Base-by-base conservation (phyloP, 2,329 filamentous ascomycete genomes). In the Domatiomyces catenatus region DNA sequence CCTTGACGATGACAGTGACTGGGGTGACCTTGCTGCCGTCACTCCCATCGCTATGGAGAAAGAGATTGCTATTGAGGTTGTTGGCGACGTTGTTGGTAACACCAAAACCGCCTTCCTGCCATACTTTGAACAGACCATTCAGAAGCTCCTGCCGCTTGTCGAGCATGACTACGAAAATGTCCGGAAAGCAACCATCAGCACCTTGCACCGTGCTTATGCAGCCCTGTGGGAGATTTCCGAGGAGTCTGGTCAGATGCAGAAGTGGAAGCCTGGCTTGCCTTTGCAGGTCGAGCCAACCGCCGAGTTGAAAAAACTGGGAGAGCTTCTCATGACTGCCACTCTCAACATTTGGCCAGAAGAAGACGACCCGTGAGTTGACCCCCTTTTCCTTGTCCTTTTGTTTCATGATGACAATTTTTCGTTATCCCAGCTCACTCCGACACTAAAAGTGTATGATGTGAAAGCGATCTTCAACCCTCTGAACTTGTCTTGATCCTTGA, bases 371-470 rank as follows among this genome's bases (percentile, higher is more conserved):
- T 95, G 84, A 65, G 90, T 87, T 58, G 56, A 50, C 48, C 55
- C 58, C 48, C 44, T 52, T 50, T 42, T 32, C 43, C 50, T 42
- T 24, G 48, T 51, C 50, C 52, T 57, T 53, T 32, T 47, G 47
- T 66, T 64, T 70, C 63, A 82, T 87, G 88, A 95, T 95, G 88
- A 94, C 71, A 75, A 78, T 74, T 69, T 73, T 79, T 81, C 86
- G 86, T 89, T 89, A 90, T 90, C 90, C 88, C 89, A 95, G 89
- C 89, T 95, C 90, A 95, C 89, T 94, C 86, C 86, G 84, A 96
- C 83, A 82, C 86, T 77, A 72, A 76, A 71, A 80, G 84, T 80
- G 80, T 72, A 81, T 94, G 87, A 84, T 87, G 86, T 82, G 82
- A 92, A 93, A 71, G 74, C 87, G 83, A 76, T 79, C 71, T 75